A percentile compares a stretch with the other conserved stretches of the same genome.
Conservation (phyloP, 805 yeast species). For the Wickerhamiella alocasiicola region DNA sequence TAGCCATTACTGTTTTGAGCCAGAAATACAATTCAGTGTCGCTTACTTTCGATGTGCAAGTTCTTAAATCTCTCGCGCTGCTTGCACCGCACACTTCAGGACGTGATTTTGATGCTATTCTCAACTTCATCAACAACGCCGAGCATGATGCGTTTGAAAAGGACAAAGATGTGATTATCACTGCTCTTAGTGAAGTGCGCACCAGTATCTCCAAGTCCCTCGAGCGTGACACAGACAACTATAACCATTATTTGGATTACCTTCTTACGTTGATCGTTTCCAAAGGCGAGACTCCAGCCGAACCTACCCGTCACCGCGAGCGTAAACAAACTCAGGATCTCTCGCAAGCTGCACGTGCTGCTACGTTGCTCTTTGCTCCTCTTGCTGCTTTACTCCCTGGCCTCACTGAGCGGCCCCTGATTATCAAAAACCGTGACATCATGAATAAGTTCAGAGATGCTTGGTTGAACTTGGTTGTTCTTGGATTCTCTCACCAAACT, state of each 20-base stretch:
- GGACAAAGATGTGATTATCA: constrained; percentile 12
- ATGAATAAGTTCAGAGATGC: constrained; percentile 63
- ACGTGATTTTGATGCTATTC: constrained; percentile 15
- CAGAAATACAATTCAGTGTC: constrained; percentile 23
- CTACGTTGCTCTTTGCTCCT: constrained; percentile 56
- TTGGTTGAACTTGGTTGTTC: constrained; percentile 90
- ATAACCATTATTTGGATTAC: constrained; percentile 47
- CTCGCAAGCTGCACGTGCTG: constrained; percentile 44
- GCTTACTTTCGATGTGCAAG: constrained; percentile 22
- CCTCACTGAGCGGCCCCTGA: constrained; percentile 34
- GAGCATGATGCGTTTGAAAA: constrained; percentile 16
- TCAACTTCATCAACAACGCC: constrained; percentile 15
- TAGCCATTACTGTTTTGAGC: constrained; percentile 68
- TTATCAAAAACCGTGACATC: constrained; percentile 35
- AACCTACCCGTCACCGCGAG: constrained; percentile 35
- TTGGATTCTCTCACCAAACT: constrained; percentile 57
- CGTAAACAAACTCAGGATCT: constrained; percentile 25
- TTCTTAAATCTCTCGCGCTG: constrained; percentile 26
- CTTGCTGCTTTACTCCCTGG: constrained; percentile 64
- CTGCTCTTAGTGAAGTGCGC: constrained; percentile 40
- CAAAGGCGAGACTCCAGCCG: constrained; percentile 47
- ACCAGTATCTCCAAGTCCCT: constrained; percentile 28
- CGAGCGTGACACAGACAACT: constrained; percentile 32
- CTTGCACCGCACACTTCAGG: constrained; percentile 17
- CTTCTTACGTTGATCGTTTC: constrained; percentile 53